Conservation (phyloP, 495 filamentous ascomycete species). For the Tuber brumale region DNA sequence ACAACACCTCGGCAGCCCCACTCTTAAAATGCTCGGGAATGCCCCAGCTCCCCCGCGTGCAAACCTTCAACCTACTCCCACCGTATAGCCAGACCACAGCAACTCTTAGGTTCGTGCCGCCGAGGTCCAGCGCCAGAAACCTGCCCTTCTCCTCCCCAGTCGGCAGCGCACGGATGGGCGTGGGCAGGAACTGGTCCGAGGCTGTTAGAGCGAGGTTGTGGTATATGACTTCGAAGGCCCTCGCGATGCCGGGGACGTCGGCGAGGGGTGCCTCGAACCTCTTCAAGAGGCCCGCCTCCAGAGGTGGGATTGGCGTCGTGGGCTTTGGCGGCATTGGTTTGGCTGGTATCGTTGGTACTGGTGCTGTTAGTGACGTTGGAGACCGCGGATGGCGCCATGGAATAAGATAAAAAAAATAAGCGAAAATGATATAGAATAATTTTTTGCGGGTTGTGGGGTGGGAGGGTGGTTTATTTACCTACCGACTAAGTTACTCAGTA, state of each 20-base stretch:
- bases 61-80: conserved; percentile 35
- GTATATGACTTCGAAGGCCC: conserved; percentile 57
- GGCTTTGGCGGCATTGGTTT: conserved; percentile 9
- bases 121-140: conserved; percentile 56
- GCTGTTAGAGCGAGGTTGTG: conserved; percentile 59
- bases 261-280: conserved; percentile 31
- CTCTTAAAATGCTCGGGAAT: conserved; percentile 74
- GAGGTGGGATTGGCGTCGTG: background rate
- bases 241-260: conserved; percentile 55
- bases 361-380: background rate
- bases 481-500: background rate
- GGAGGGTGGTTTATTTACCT: conserved; percentile 19
- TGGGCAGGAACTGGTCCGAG: conserved; percentile 66
- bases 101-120: conserved; percentile 73
- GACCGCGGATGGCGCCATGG: conserved; percentile 36
- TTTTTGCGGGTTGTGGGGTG: background rate
- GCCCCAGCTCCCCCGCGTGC: conserved; percentile 51
- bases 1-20: conserved; percentile 66
- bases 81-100: conserved; percentile 67
- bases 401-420: conserved; percentile 15
- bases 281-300: conserved; percentile 20
- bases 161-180: conserved; percentile 68
- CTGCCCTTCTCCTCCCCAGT: conserved; percentile 56
- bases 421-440: background rate
- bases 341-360: background rate